A percentile compares a stretch with the other conserved stretches of the same genome.
These are phyloP conservation scores for Darksidea phi DNA, from an alignment of 495 filamentous ascomycete species.

Conservation along the genomic window DNA sequence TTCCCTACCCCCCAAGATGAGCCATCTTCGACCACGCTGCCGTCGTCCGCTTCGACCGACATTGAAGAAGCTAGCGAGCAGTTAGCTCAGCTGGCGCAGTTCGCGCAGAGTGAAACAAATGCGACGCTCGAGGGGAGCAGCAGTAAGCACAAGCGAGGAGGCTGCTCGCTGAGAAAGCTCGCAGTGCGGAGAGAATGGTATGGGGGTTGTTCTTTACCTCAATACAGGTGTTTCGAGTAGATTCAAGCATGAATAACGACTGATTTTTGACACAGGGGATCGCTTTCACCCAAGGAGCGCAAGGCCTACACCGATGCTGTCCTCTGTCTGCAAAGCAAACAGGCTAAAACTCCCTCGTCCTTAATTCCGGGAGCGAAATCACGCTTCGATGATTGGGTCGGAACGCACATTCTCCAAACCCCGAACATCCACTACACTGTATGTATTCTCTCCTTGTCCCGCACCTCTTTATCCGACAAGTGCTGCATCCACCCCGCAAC, in stretches of 20 bases:
- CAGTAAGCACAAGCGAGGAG: constrained; percentile 20
- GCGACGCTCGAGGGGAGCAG: background rate
- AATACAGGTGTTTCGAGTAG: no score
- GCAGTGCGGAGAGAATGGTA: constrained; percentile 31
- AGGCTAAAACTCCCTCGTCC: constrained; percentile 13
- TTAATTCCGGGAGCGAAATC: constrained; percentile 24
- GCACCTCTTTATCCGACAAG: no score
- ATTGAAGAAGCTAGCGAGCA: constrained; percentile 19
- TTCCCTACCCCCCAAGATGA: background rate
- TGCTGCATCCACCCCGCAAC: no score
- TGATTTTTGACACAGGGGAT: constrained; percentile 10
- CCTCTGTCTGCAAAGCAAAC: constrained; percentile 22
- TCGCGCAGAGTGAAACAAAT: background rate
- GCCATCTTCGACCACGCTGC: background rate
- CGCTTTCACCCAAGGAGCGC: constrained; percentile 11
- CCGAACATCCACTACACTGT: constrained; percentile 29
- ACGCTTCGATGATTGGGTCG: constrained; percentile 31
- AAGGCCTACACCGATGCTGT: constrained; percentile 32
- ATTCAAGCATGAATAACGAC: background rate
- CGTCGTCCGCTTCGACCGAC: constrained; percentile 9
- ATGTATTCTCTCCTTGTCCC: background rate
- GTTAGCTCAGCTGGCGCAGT: constrained; percentile 16
- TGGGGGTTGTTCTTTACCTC: background rate
- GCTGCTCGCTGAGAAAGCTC: constrained; percentile 15
- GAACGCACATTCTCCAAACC: constrained; percentile 29